Evolutionary conservation across 1,284 basidiomycete species (phyloP).

Genomic region (Bjerkandera adusta): DNA sequence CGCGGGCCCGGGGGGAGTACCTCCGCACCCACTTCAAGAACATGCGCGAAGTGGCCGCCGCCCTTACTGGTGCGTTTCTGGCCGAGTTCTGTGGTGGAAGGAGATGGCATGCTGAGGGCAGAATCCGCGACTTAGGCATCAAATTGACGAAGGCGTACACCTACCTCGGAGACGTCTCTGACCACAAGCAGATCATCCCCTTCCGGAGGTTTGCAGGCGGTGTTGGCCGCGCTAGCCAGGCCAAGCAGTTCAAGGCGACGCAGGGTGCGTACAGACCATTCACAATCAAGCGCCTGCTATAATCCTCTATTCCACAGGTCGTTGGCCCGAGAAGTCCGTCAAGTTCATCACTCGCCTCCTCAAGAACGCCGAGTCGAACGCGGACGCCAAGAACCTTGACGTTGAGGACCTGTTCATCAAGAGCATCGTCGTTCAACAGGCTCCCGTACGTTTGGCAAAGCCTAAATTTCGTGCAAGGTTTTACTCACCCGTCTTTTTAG

Average conservation of each 20-base stretch:
- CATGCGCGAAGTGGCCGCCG: constrained; percentile 95
- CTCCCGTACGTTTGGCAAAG: constrained; percentile 65
- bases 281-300: constrained; percentile 4
- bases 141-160: constrained; percentile 95
- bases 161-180: constrained; percentile 93
- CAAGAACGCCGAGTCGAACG: constrained; percentile 99
- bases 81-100: neutral
- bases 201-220: constrained; percentile 97
- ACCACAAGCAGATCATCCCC: constrained; percentile 97
- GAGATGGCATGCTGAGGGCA: constrained; percentile 18
- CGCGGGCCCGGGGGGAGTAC: constrained; percentile 94
- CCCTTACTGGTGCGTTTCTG: constrained; percentile 67
- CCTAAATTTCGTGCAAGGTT: constrained; percentile 1
- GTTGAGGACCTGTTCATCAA: constrained; percentile 92
- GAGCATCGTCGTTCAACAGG: constrained; percentile 98
- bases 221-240: constrained; percentile 96
- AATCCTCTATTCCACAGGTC: constrained; percentile 60
- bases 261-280: constrained; percentile 65
- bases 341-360: constrained; percentile 93
- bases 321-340: constrained; percentile 99
- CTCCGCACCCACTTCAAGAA: constrained; percentile 99
- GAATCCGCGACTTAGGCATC: constrained; percentile 61
- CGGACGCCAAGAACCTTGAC: constrained; percentile 96
- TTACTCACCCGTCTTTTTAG: constrained; percentile 35
- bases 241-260: constrained; percentile 96